Percentiles rank a stretch among this genome's conserved stretches.
Conservation (phyloP, 345 rosid genomes). For the Noccaea caerulescens region DNA sequence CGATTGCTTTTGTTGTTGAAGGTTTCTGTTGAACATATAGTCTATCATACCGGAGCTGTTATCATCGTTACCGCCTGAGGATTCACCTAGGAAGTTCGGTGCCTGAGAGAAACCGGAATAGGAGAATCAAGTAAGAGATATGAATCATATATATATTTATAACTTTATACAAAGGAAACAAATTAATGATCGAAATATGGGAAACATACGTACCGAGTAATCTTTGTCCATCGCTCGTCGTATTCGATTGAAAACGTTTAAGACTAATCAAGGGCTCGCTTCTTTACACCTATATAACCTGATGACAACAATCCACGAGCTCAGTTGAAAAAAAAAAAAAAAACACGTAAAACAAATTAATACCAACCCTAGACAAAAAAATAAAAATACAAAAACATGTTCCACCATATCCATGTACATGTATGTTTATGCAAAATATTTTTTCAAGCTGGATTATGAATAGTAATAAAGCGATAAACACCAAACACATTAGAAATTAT, state of each 20-base stretch:
- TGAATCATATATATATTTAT: conserved; percentile 34
- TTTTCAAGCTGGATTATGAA: background rate
- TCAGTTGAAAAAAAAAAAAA: conserved; percentile 24
- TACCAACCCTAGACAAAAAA: conserved; percentile 18
- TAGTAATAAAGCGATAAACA: background rate
- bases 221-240: conserved; percentile 66
- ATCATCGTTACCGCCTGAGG: conserved; percentile 51
- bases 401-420: background rate
- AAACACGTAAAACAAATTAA: conserved; percentile 22
- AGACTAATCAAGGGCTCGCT: background rate
- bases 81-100: conserved; percentile 50
- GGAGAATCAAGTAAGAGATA: conserved; percentile 31
- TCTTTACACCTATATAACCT: conserved; percentile 17
- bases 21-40: conserved; percentile 59
- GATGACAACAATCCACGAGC: conserved; percentile 23
- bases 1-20: conserved; percentile 48
- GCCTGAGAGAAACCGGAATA: conserved; percentile 51
- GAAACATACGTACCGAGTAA: conserved; percentile 60
- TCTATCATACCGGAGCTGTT: conserved; percentile 55
- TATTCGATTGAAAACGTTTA: conserved; percentile 30
- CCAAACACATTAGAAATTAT: conserved; percentile 4
- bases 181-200: background rate
- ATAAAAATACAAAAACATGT: background rate
- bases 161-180: background rate
- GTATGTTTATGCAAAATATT: background rate